Evolutionary conservation across 768 basidiomycete genomes (phyloP), one percentile per base, ranked within the genome.

Genomic region (Xerocomellus amylosporus): DNA sequence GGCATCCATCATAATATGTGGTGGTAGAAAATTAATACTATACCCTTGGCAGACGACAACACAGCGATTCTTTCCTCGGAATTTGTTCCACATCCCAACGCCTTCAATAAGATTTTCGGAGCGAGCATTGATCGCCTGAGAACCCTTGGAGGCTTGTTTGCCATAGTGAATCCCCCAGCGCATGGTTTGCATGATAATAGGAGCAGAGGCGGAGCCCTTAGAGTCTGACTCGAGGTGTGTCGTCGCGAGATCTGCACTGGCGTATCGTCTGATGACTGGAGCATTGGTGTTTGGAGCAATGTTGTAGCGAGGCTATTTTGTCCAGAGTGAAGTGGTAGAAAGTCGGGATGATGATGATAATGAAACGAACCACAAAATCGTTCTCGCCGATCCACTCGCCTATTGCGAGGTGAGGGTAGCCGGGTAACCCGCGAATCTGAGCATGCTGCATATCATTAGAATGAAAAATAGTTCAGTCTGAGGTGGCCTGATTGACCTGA

Each of bases 81-180:
- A 79, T 56, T 81, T 81, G 17, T 74, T 84, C 96, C 96, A 98
- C 80, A 95, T 88, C 0, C 90, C 88, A 5, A 83, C 79, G 20
- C 87, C 81, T 44, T 86, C 82, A 7, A 85, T 65, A 30, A 98
- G 76, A 49, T 85, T 87, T 71, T 98, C 96, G 2, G 85, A 77
- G 19, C 93, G 84, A 0, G 95, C 94, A 60, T 98, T 98, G n/a
- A 90, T 96, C 1, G 95, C 97, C 62, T 82, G 90, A 39, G 93
- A 72, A 0, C 77, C 75, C 46, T 80, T 81, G 41, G 44, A 41
- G 7, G 44, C 6, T 57, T 87, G 83, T 58, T 94, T 90, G 37
- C 74, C 71, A 50, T 80, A 75, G 65, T 90, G 91, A 1, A 95
- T 76, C 8, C 95, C 94, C 94, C 94, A 98, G 54, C 79, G 86